These are phyloP conservation scores for Aphanomyces cochlioides DNA, from an alignment of 352 stramenopile species.

Conservation along the genomic window DNA sequence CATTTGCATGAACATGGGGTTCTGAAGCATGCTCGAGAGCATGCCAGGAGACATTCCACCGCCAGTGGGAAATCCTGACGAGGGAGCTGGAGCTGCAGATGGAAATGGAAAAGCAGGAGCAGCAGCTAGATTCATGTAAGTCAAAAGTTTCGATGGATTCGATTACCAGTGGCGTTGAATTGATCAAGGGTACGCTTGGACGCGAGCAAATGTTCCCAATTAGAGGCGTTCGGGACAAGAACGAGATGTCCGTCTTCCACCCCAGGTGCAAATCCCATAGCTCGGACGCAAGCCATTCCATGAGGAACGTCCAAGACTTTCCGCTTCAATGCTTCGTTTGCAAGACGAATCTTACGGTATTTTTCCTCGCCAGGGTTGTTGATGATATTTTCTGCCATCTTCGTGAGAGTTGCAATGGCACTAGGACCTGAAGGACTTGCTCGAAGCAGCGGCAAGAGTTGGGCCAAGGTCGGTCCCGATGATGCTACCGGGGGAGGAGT, in stretches of 20 bases:
- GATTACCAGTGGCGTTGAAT: slow-evolving; percentile 9
- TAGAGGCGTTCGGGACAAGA: slow-evolving; percentile 61
- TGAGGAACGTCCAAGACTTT: slow-evolving; percentile 57
- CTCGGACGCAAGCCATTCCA: slow-evolving; percentile 54
- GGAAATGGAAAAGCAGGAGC: slow-evolving; percentile 2
- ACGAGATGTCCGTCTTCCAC: slow-evolving; percentile 64
- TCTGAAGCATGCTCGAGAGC: slow-evolving; percentile 59
- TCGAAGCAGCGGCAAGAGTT: slow-evolving; percentile 59
- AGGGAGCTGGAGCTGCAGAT: neutral
- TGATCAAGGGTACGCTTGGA: slow-evolving; percentile 68
- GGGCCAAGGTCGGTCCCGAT: slow-evolving; percentile 31
- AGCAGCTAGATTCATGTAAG: too few relatives aligned
- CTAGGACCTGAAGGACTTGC: slow-evolving; percentile 44
- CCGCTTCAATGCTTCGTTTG: slow-evolving; percentile 60
- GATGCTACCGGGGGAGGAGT: slow-evolving; percentile 26
- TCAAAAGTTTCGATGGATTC: too few relatives aligned
- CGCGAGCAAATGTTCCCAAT: slow-evolving; percentile 67
- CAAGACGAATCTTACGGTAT: slow-evolving; percentile 67
- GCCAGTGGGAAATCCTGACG: neutral
- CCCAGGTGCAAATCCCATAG: slow-evolving; percentile 67
- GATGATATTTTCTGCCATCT: slow-evolving; percentile 81
- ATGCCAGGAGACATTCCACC: slow-evolving; percentile 43
- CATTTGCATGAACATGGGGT: slow-evolving; percentile 65
- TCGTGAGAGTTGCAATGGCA: slow-evolving; percentile 65
- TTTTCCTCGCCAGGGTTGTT: slow-evolving; percentile 67